phyloP scores from a whole-genome alignment of 805 yeast species.

The Dipodascopsis tothii region DNA sequence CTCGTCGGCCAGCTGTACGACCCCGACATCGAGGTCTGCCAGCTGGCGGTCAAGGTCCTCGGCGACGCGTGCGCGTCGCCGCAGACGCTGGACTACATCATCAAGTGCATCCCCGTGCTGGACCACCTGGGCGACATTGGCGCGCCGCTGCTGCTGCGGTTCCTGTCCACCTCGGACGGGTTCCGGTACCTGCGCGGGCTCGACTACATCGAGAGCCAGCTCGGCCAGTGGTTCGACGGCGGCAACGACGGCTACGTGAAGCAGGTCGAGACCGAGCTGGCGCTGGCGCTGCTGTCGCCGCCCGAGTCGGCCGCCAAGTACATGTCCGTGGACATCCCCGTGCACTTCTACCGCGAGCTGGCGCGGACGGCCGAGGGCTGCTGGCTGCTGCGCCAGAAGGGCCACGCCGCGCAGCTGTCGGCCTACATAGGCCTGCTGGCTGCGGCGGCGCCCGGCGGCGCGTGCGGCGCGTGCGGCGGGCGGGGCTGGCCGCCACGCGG shows the following conservation, averaged over 20 bases:
- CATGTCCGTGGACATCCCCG: background rate
- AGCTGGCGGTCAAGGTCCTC: slow-evolving; percentile 48
- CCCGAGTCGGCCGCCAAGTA: background rate
- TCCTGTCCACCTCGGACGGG: slow-evolving; percentile 62
- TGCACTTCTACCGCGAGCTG: slow-evolving; percentile 70
- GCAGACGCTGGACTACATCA: slow-evolving; percentile 44
- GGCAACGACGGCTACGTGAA: slow-evolving; percentile 23
- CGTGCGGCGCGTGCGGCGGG: too few relatives aligned
- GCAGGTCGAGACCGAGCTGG: slow-evolving; percentile 21
- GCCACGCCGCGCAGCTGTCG: slow-evolving; percentile 32
- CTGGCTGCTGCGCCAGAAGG: slow-evolving; percentile 46
- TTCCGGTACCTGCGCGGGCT: slow-evolving; percentile 54
- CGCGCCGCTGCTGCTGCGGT: slow-evolving; percentile 52
- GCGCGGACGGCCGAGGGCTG: slow-evolving; percentile 78
- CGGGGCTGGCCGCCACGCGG: too few relatives aligned
- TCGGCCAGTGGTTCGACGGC: slow-evolving; percentile 55
- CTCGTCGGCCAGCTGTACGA: slow-evolving; percentile 68
- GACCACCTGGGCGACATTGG: slow-evolving; percentile 46
- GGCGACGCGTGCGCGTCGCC: slow-evolving; percentile 44
- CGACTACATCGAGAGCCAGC: slow-evolving; percentile 56
- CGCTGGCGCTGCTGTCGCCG: slow-evolving; percentile 6
- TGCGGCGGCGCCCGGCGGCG: too few relatives aligned
- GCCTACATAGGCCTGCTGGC: too few relatives aligned
- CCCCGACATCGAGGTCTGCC: slow-evolving; percentile 47
- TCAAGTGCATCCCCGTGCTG: slow-evolving; percentile 50